Conservation (phyloP, 1,284 basidiomycete genomes). For the Lignosus rhinocerotis region DNA sequence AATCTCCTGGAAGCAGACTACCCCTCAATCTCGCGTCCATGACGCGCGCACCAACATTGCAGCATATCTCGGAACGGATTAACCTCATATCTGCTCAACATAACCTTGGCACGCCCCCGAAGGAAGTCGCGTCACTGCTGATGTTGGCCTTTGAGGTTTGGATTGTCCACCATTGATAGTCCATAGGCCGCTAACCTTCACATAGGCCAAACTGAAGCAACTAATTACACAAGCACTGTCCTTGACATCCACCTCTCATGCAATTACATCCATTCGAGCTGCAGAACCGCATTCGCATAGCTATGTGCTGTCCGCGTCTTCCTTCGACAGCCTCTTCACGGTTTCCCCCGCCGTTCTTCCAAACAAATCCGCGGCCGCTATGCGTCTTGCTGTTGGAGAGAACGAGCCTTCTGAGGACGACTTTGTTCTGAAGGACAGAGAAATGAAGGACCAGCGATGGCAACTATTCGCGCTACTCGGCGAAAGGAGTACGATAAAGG, state of each 20-base stretch:
- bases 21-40: slow-evolving; percentile 69
- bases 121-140: slow-evolving; percentile 65
- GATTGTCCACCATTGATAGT: not conserved
- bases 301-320: slow-evolving; percentile 60
- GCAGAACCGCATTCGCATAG: slow-evolving; percentile 49
- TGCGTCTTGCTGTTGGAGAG: slow-evolving; percentile 63
- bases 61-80: slow-evolving; percentile 76
- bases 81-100: slow-evolving; percentile 81
- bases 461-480: slow-evolving; percentile 74
- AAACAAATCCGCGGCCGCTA: slow-evolving; percentile 72
- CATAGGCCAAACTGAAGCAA: slow-evolving; percentile 77
- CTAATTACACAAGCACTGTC: slow-evolving; percentile 77
- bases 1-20: slow-evolving; percentile 68
- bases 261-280: slow-evolving; percentile 74
- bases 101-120: slow-evolving; percentile 59
- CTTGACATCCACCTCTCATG: slow-evolving; percentile 71
- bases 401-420: slow-evolving; percentile 56
- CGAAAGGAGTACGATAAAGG: slow-evolving; percentile 71
- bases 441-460: slow-evolving; percentile 68
- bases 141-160: slow-evolving; percentile 74
- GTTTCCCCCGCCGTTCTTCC: slow-evolving; percentile 76
- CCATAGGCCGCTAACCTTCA: not conserved
- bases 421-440: slow-evolving; percentile 58
- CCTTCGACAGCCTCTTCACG: slow-evolving; percentile 77
- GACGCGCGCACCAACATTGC: slow-evolving; percentile 68